A percentile compares a stretch with the other conserved stretches of the same genome.
Evolutionary conservation across 1,284 basidiomycete species (phyloP).

Genomic region (Albatrellus sp.): DNA sequence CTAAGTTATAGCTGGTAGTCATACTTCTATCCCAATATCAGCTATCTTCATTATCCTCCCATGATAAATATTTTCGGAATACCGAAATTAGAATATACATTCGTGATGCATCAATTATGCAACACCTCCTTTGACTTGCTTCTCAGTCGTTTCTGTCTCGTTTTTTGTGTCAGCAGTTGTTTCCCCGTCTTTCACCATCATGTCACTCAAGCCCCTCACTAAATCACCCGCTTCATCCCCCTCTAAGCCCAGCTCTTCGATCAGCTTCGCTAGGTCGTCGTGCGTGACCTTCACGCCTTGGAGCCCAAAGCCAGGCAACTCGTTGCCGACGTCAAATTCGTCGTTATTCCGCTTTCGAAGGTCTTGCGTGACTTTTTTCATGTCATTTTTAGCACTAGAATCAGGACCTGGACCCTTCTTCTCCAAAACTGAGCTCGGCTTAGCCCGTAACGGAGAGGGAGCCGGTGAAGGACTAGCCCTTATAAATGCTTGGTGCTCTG

Average conservation of each 20-base stretch:
- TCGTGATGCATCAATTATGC: no score
- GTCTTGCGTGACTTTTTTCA: constrained; percentile 9
- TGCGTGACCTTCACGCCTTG: constrained; percentile 67
- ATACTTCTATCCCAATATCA: neutral
- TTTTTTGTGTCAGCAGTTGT: constrained; percentile 1
- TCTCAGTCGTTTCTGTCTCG: neutral
- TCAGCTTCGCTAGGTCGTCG: constrained; percentile 54
- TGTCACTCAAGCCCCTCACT: constrained; percentile 39
- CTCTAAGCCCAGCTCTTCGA: constrained; percentile 60
- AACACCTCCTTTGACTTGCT: neutral
- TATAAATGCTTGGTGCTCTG: constrained; percentile 48
- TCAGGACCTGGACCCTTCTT: constrained; percentile 10
- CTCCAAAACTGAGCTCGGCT: neutral
- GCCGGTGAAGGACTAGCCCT: constrained; percentile 30
- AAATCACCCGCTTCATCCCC: constrained; percentile 62
- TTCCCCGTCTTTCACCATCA: constrained; percentile 7
- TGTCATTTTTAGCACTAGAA: constrained; percentile 1
- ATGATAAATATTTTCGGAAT: no score
- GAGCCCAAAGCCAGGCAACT: constrained; percentile 56
- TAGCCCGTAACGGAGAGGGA: constrained; percentile 27
- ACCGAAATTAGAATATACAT: no score
- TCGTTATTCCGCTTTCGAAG: constrained; percentile 17
- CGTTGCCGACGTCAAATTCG: constrained; percentile 51
- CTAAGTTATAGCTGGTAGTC: constrained; percentile 2
- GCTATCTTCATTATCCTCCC: neutral